Evolutionary conservation across 768 basidiomycete genomes (phyloP).

Genomic region (Arthromyces matolae): DNA sequence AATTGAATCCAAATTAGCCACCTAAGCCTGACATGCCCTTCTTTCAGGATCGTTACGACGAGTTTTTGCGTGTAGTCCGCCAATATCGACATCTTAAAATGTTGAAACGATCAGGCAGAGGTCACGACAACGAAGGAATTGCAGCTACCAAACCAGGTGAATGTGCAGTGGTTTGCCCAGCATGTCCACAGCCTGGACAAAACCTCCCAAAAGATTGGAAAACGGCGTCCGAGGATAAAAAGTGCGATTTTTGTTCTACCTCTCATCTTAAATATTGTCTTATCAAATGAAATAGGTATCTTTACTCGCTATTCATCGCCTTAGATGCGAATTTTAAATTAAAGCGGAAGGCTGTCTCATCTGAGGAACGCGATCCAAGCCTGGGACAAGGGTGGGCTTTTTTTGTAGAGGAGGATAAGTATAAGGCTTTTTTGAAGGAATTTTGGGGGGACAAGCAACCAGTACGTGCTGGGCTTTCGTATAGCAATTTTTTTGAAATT

Average conservation of each 20-base stretch:
- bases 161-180: slow-evolving; percentile 25
- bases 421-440: neutral
- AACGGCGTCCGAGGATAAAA: slow-evolving; percentile 10
- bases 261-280: neutral
- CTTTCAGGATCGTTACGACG: slow-evolving; percentile 25
- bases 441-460: slow-evolving; percentile 1
- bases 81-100: slow-evolving; percentile 19
- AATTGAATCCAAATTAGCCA: neutral
- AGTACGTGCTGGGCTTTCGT: neutral
- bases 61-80: slow-evolving; percentile 20
- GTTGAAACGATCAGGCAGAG: no score
- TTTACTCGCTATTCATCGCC: slow-evolving; percentile 6
- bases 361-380: slow-evolving; percentile 16
- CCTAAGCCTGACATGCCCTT: neutral
- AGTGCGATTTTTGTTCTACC: slow-evolving; percentile 2
- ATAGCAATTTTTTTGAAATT: neutral
- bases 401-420: slow-evolving; percentile 11
- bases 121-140: slow-evolving; percentile 17
- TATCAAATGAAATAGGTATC: no score
- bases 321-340: slow-evolving; percentile 24
- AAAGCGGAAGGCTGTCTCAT: slow-evolving; percentile 17
- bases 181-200: slow-evolving; percentile 24
- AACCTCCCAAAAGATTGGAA: slow-evolving; percentile 23
- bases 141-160: slow-evolving; percentile 15
- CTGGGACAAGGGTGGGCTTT: slow-evolving; percentile 8